A percentile compares a stretch with the other conserved stretches of the same genome.
phyloP scores from a whole-genome alignment of 2,329 filamentous ascomycete genomes.

The Aaosphaeria arxii region DNA sequence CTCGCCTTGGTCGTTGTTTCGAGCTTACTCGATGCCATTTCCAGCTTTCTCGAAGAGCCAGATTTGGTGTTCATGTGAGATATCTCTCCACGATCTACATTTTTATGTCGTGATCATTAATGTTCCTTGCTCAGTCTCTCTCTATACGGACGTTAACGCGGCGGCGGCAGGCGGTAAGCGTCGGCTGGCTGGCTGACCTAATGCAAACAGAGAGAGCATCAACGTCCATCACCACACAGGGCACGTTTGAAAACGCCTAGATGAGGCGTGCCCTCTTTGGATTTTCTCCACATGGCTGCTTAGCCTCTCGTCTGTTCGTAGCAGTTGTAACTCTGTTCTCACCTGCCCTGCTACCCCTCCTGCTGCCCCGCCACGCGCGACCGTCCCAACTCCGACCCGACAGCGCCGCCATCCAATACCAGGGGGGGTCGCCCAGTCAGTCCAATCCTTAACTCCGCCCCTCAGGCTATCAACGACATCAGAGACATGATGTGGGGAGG shows the following conservation, averaged over 20 bases:
- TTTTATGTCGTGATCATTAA: too few species aligned
- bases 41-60: too few species aligned
- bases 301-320: not conserved
- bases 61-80: too few species aligned
- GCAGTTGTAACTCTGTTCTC: slow-evolving; percentile 4
- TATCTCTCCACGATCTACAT: too few species aligned
- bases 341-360: not conserved
- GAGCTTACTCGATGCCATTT: too few species aligned
- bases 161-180: too few species aligned
- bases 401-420: slow-evolving; percentile 4
- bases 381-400: slow-evolving; percentile 1
- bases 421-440: not conserved
- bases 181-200: too few species aligned
- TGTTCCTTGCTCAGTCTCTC: too few species aligned
- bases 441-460: slow-evolving; percentile 4
- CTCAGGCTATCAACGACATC: not conserved
- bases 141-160: too few species aligned
- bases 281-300: not conserved
- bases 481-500: slow-evolving; percentile 1
- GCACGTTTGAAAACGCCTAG: not conserved
- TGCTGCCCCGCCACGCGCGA: not conserved
- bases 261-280: not conserved
- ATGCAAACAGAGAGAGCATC: too few species aligned
- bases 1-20: too few species aligned
- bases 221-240: too few species aligned